Evolutionary conservation across 179 eudicot species (phyloP), one percentile per base, ranked within the genome.

Genomic region (Beta corolliflora): DNA sequence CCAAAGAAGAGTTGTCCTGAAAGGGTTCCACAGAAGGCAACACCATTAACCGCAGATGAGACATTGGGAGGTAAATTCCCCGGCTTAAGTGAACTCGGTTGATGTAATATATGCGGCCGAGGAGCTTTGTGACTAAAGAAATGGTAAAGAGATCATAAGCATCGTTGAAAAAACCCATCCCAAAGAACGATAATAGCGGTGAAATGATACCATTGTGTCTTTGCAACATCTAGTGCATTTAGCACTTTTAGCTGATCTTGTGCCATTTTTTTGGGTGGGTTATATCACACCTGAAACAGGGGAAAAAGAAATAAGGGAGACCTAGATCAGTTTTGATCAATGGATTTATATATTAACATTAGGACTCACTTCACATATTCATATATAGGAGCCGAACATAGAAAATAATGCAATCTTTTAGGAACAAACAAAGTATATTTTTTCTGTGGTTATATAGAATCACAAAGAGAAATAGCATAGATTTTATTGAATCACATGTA

Each of bases 21-120:
- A 60, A 81, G 83, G 21, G 83, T 81, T 0, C 83, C 83, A n/a
- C 83, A 81, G n/a, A 81, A 76, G 61, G 83, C 83, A 4, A 81
- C 83, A 75, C 83, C 83, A 58, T 81, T 81, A 18, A 81, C 83
- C 25, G 83, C 83, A 12, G 83, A 79, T 0, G 83, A 81, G 76
- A 81, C 83, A 67, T 76, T 81, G 3, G 80, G 79, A 15, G 83
- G 83, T 14, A 81, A 58, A 0, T 60, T 56, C 15, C 83, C 83
- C 18, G 83, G 83, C 53, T 81, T 81, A 3, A 5, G 13, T 25
- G 55, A 2, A 48, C 19, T 12, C 5, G 83, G 70, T 0, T 21
- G 9, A 0, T 81, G 61, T 81, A 81, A 69, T 81, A 81, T 10
- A 81, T 54, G 0, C 83, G 83, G 6, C 83, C 83, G 9, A 81